Evolutionary conservation across 2,329 filamentous ascomycete species (phyloP).

Genomic region (Penicillium hordei): DNA sequence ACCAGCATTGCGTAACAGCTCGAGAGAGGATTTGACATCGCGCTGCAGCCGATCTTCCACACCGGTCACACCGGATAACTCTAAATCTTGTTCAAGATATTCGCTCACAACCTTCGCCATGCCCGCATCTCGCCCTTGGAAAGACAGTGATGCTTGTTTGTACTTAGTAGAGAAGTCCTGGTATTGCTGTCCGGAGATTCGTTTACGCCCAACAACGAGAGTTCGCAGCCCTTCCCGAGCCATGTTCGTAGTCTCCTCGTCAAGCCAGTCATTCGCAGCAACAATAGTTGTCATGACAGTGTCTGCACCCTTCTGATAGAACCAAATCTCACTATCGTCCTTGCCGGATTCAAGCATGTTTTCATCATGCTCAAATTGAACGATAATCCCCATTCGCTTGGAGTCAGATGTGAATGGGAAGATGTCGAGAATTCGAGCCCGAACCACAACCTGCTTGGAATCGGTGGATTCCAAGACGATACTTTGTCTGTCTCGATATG

Average conservation of each 20-base stretch:
- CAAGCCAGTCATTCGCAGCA: constrained; percentile 94
- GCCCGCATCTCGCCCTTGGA: constrained; percentile 74
- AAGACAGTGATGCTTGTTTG: constrained; percentile 74
- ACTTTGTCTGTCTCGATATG: constrained; percentile 80
- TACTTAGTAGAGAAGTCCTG: constrained; percentile 73
- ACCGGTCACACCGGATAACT: constrained; percentile 93
- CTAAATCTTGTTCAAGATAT: constrained; percentile 82
- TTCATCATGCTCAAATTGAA: constrained; percentile 71
- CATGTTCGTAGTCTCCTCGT: constrained; percentile 99
- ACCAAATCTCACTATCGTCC: constrained; percentile 81
- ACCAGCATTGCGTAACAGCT: constrained; percentile 91
- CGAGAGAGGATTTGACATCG: constrained; percentile 92
- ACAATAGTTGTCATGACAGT: constrained; percentile 98
- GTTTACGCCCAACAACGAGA: constrained; percentile 90
- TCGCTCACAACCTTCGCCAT: constrained; percentile 79
- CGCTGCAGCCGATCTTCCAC: constrained; percentile 96
- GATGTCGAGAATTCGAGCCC: constrained; percentile 84
- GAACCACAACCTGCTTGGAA: constrained; percentile 72
- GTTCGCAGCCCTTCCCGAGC: constrained; percentile 92
- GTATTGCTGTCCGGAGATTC: constrained; percentile 75
- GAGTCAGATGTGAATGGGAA: constrained; percentile 98
- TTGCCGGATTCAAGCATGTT: constrained; percentile 50
- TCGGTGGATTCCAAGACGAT: constrained; percentile 80
- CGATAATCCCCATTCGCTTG: constrained; percentile 96
- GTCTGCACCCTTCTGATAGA: constrained; percentile 97